Percentiles rank a stretch among this genome's conserved stretches.
These are phyloP conservation scores for Aspergillaceae sp. DNA, from an alignment of 2,329 filamentous ascomycete genomes.

Conservation along the genomic window DNA sequence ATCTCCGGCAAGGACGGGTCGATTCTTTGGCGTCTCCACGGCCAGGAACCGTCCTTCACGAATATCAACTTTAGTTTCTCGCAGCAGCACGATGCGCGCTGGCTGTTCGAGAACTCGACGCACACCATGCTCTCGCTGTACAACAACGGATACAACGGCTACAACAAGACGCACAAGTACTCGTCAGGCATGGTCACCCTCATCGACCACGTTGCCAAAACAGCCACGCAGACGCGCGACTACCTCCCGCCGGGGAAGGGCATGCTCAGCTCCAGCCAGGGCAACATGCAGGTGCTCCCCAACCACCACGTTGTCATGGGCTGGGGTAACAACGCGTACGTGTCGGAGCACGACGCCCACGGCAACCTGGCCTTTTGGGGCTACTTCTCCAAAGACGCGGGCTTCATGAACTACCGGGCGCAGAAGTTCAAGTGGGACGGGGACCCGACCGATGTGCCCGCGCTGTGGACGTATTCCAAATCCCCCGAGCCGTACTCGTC, in stretches of 20 bases:
- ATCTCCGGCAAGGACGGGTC: conserved; percentile 32
- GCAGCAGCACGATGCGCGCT: conserved; percentile 37
- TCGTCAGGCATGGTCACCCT: conserved; percentile 33
- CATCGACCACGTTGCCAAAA: conserved; percentile 29
- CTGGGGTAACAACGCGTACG: conserved; percentile 35
- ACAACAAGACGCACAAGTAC: conserved; percentile 29
- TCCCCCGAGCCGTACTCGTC: conserved; percentile 16
- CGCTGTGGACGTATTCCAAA: conserved; percentile 32
- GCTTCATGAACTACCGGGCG: conserved; percentile 35
- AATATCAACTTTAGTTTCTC: conserved; percentile 36
- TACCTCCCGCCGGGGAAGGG: conserved; percentile 18
- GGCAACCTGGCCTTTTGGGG: conserved; percentile 33
- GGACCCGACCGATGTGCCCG: conserved; percentile 33
- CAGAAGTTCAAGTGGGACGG: conserved; percentile 37
- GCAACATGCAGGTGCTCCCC: conserved; percentile 30
- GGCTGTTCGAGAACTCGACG: conserved; percentile 29
- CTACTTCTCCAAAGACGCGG: conserved; percentile 20
- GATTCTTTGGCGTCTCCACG: conserved; percentile 32
- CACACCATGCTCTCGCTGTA: conserved; percentile 33
- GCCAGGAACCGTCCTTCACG: conserved; percentile 27
- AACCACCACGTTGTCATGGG: conserved; percentile 33
- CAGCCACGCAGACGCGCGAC: conserved; percentile 26
- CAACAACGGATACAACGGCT: conserved; percentile 37
- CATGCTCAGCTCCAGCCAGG: conserved; percentile 30
- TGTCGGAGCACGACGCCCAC: conserved; percentile 32